A percentile compares a stretch with the other conserved stretches of the same genome.
Conservation (phyloP, 768 basidiomycete species). For the Megacollybia marginata region DNA sequence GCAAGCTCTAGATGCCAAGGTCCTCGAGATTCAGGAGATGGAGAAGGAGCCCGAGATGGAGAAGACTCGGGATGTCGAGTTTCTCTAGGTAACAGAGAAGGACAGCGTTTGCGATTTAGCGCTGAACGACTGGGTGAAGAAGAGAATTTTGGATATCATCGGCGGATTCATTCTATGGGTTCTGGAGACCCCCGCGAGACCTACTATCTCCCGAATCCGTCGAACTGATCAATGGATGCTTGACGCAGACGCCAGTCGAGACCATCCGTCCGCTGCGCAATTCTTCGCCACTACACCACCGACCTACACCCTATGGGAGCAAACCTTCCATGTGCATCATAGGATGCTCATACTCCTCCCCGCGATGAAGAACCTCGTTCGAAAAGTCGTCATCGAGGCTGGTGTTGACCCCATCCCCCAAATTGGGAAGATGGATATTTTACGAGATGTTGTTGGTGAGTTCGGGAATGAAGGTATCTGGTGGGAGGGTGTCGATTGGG, state of each 20-base stretch:
- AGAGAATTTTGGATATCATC: conserved; percentile 69
- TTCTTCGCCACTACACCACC: conserved; percentile 50
- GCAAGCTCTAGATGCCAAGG: no score
- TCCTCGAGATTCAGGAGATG: no score
- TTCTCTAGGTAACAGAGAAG: conserved; percentile 30
- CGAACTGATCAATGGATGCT: conserved; percentile 36
- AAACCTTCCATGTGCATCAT: conserved; percentile 50
- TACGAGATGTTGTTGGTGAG: conserved; percentile 17
- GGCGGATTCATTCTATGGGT: conserved; percentile 57
- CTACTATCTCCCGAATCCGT: not conserved
- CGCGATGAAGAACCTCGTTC: conserved; percentile 42
- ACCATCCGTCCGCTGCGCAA: conserved; percentile 43
- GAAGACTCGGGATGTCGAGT: no score
- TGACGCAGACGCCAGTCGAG: conserved; percentile 20
- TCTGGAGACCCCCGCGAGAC: conserved; percentile 16
- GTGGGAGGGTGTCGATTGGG: conserved; percentile 72
- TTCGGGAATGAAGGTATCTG: conserved; percentile 58
- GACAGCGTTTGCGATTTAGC: conserved; percentile 41
- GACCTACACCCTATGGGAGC: conserved; percentile 55
- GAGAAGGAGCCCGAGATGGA: no score
- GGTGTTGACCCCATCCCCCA: conserved; percentile 25
- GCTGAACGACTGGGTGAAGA: conserved; percentile 70
- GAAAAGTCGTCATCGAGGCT: conserved; percentile 59
- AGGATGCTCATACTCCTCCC: conserved; percentile 56
- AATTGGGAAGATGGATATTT: no score